Base-by-base conservation (phyloP, 2,329 filamentous ascomycete genomes). In the Xylaria sp. region DNA sequence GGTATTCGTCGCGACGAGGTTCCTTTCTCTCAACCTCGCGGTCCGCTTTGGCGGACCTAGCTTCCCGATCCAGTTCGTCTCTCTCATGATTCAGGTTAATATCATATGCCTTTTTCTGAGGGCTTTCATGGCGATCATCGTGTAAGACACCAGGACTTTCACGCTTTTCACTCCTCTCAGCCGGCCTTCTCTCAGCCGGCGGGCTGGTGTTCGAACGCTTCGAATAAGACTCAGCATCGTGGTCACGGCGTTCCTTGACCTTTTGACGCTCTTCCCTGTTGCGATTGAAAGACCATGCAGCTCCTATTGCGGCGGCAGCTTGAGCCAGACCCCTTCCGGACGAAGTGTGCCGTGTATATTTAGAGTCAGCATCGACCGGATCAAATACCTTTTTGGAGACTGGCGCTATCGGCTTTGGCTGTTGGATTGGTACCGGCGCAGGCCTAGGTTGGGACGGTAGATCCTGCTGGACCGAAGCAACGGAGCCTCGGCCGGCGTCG, bases 341-440 rank as follows among this genome's bases (percentile, higher is more conserved):
- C n/a, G 74, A 70, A 26, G 67, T 63, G 34, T 65, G 67, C 37
- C 69, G 70, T 9, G 68, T 63, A 19, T 74, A 71, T 16, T 65
- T 71, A 34, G 64, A 69, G 24, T 73, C 74, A 46, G 70, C 65
- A 19, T 69, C 76, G 22, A 74, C 72, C 29, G 80, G 74, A 44
- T 85, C 80, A 63, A 91, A 90, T 1, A 92, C 80, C 17, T 83
- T 82, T 57, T 83, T 82, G 37, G 87, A 86, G 2, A 95, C 85
- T 0, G 90, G 90, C 2, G 82, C 79, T 54, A 90, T 82, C 2
- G 92, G 92, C 63, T 92, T 88, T 2, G 92, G 92, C 64, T 96
- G 91, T 69, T 94, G 89, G n/a, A 97, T 78, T 9, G 87, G 85
- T 26, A 91, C 80, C 0, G 84, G 78, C 5, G 76, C 83, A 4